Base-by-base conservation (phyloP, 805 yeast species). In the Candida maesae region DNA sequence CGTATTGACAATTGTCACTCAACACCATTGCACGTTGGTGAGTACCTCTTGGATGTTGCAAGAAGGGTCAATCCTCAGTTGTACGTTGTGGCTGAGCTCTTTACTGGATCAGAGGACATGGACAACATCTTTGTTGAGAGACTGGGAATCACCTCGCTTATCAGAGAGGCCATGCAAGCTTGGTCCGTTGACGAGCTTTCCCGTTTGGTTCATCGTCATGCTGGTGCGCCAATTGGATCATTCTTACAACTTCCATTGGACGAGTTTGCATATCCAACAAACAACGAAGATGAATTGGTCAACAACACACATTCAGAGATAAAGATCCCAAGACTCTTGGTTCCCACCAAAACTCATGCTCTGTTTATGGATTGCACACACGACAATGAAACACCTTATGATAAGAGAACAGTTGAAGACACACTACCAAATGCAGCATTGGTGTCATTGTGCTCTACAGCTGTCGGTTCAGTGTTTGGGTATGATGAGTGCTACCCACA, bases 161-260 rank as follows among this genome's bases (percentile, higher is more conserved):
- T 91, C 41, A 77, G 99, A 57, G 99, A 91, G 59, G 98, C 98
- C 1, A 91, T 93, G 95, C 97, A 89, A 65, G 93, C 97, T 2
- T 82, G 93, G 81, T 79, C 84, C 11, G 93, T 85, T 11, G 81
- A 76, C 28, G 98, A 91, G 57, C 71, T 91, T 24, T 87, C 96
- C 3, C 70, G 91, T 43, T 70, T 90, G 37, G 84, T 91, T 19
- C 96, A 91, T 60, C 78, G 81, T 55, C 95, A 91, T 61, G 98
- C 97, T 26, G 99, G 99, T 3, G 72, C 88, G 50, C 96, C 98
- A 26, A 85, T 91, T 60, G 99, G 99, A 5, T 88, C 96, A 0
- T 81, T 84, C 52, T 77, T 80, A 38, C 84, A 87, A 75, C 66
- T 83, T 35, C 91, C 95, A 1, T 67, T 87, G 53, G 91, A 84